Conservation (phyloP, 192 early-diverging fungal genomes). For the Coemansia sp. region DNA sequence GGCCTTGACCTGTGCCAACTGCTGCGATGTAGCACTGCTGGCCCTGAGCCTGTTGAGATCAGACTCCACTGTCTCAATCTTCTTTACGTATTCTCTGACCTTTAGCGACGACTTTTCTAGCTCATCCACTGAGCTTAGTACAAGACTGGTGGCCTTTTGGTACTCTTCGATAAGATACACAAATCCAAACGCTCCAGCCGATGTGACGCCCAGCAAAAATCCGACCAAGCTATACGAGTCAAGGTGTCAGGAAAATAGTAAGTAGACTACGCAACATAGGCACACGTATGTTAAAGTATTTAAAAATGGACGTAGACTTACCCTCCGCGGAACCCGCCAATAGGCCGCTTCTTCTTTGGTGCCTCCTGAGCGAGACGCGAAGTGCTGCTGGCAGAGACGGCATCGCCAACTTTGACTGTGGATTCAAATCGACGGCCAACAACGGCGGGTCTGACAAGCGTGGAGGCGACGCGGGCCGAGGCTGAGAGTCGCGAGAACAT, state of each 20-base stretch:
- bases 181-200: slow-evolving; percentile 75
- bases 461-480: slow-evolving; percentile 35
- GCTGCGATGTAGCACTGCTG: slow-evolving; percentile 64
- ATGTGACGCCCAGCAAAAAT: slow-evolving; percentile 76
- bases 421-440: slow-evolving; percentile 47
- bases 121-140: slow-evolving; percentile 78
- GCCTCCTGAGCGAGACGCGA: slow-evolving; percentile 35
- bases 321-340: slow-evolving; percentile 69
- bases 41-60: slow-evolving; percentile 62
- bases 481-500: slow-evolving; percentile 37
- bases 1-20: slow-evolving; percentile 43
- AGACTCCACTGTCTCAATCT: slow-evolving; percentile 75
- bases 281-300: background rate
- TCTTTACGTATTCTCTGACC: slow-evolving; percentile 74
- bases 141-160: slow-evolving; percentile 66
- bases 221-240: slow-evolving; percentile 64
- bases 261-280: background rate
- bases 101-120: slow-evolving; percentile 77
- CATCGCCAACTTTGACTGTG: slow-evolving; percentile 49
- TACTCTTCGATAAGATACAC: slow-evolving; percentile 89
- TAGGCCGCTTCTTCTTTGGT: slow-evolving; percentile 60
- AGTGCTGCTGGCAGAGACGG: slow-evolving; percentile 11
- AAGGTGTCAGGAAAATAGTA: slow-evolving; percentile 6
- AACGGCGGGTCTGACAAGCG: slow-evolving; percentile 28
- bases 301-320: slow-evolving; percentile 18